phyloP scores from a whole-genome alignment of 768 basidiomycete genomes.

The Exidia glandulosa region DNA sequence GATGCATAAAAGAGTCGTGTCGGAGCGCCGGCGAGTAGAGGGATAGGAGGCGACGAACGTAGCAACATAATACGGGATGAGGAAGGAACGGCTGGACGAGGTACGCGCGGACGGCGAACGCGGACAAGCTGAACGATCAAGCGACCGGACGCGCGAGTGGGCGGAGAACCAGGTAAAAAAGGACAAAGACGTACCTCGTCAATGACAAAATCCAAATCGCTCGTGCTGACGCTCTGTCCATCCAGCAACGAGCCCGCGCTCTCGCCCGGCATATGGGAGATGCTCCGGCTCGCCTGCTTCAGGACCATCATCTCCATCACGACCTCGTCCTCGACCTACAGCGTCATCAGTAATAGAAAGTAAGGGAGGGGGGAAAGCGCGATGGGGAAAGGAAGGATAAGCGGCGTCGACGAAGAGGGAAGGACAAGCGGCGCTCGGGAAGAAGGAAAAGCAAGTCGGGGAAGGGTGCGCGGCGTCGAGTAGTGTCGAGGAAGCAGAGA shows the following conservation, averaged over 20 bases:
- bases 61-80: too few relatives aligned
- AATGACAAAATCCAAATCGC: slow-evolving; percentile 93
- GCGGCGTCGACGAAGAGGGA: not conserved
- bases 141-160: not conserved
- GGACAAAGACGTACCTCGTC: slow-evolving; percentile 54
- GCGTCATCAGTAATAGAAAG: not conserved
- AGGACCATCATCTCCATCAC: slow-evolving; percentile 95
- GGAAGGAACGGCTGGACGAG: not conserved
- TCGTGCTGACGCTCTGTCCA: slow-evolving; percentile 79
- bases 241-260: slow-evolving; percentile 52
- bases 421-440: too few relatives aligned
- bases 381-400: too few relatives aligned
- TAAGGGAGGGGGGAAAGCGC: too few relatives aligned
- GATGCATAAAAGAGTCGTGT: too few relatives aligned
- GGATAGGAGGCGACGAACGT: too few relatives aligned
- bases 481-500: not conserved
- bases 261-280: slow-evolving; percentile 29
- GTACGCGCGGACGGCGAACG: not conserved
- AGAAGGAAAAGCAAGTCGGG: not conserved
- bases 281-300: slow-evolving; percentile 76
- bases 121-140: not conserved
- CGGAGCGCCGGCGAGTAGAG: too few relatives aligned
- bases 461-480: not conserved
- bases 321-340: slow-evolving; percentile 78
- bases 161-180: not conserved